Percentiles rank a stretch among this genome's conserved stretches.
Conservation (phyloP, 2,329 filamentous ascomycete genomes). For the Xylariales sp. region DNA sequence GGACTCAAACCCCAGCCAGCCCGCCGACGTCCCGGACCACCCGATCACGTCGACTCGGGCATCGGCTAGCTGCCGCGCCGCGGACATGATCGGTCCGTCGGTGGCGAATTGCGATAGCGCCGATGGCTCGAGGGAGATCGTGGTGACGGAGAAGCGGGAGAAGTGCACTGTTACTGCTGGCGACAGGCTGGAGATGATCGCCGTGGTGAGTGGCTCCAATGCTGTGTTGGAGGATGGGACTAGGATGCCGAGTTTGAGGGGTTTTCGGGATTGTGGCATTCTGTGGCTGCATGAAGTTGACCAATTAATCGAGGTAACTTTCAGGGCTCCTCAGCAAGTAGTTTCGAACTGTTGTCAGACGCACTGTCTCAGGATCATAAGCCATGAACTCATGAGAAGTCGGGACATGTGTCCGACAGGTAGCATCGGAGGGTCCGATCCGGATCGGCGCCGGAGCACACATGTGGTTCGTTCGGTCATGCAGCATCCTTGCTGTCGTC, state of each 20-base stretch:
- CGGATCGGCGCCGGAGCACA: too few species aligned
- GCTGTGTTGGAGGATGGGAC: slow-evolving; percentile 39
- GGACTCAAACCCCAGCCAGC: slow-evolving; percentile 35
- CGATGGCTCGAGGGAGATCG: slow-evolving; percentile 28
- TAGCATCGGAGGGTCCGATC: too few species aligned
- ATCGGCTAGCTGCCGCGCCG: slow-evolving; percentile 30
- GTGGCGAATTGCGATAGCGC: slow-evolving; percentile 29
- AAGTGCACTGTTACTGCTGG: slow-evolving; percentile 35
- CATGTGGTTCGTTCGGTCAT: too few species aligned
- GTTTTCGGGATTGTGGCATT: background rate
- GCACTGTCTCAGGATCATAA: too few species aligned
- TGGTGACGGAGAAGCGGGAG: slow-evolving; percentile 36
- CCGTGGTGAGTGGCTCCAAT: slow-evolving; percentile 36
- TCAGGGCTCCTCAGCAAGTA: background rate
- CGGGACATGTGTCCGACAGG: too few species aligned
- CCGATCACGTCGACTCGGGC: slow-evolving; percentile 33
- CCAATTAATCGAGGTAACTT: background rate
- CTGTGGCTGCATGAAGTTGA: background rate
- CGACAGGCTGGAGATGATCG: slow-evolving; percentile 27
- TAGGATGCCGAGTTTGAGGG: slow-evolving; percentile 32
- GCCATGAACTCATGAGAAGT: too few species aligned
- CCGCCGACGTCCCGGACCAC: slow-evolving; percentile 32
- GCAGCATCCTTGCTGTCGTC: too few species aligned
- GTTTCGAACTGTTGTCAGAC: too few species aligned
- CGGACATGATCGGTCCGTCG: slow-evolving; percentile 23